Evolutionary conservation across 2,329 filamentous ascomycete species (phyloP).

Genomic region (Cladosporium sp.): DNA sequence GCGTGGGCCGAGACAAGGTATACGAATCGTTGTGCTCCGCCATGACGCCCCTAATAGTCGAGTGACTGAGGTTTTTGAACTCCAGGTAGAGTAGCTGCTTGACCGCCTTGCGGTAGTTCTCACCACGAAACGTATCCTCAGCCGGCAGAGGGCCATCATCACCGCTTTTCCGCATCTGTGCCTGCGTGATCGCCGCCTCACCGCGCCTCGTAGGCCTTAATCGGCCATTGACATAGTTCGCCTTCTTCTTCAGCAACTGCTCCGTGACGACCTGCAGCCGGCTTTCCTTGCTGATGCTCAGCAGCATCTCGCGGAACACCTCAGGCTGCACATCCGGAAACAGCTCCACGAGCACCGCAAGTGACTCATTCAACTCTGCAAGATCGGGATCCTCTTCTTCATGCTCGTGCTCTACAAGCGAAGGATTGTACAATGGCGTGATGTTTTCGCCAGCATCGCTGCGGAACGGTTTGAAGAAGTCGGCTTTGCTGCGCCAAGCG

Average conservation of each 20-base stretch:
- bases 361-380: slow-evolving; percentile 61
- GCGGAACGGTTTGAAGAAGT: slow-evolving; percentile 29
- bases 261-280: slow-evolving; percentile 71
- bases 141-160: slow-evolving; percentile 39
- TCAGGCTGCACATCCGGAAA: slow-evolving; percentile 78
- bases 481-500: slow-evolving; percentile 27
- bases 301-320: slow-evolving; percentile 75
- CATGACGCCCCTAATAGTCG: slow-evolving; percentile 70
- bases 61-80: slow-evolving; percentile 67
- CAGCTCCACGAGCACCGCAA: slow-evolving; percentile 62
- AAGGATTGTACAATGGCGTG: slow-evolving; percentile 22
- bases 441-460: slow-evolving; percentile 22
- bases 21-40: slow-evolving; percentile 78
- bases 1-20: slow-evolving; percentile 61
- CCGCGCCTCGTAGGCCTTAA: slow-evolving; percentile 29
- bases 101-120: slow-evolving; percentile 62
- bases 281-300: slow-evolving; percentile 68
- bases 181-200: neutral
- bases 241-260: slow-evolving; percentile 64
- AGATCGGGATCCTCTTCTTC: slow-evolving; percentile 51
- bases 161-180: neutral
- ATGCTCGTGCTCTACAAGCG: slow-evolving; percentile 10
- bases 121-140: slow-evolving; percentile 61
- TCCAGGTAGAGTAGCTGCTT: slow-evolving; percentile 64
- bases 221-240: slow-evolving; percentile 64